Evolutionary conservation across 1,284 basidiomycete species (phyloP).

Genomic region (Neonothopanus nambi): DNA sequence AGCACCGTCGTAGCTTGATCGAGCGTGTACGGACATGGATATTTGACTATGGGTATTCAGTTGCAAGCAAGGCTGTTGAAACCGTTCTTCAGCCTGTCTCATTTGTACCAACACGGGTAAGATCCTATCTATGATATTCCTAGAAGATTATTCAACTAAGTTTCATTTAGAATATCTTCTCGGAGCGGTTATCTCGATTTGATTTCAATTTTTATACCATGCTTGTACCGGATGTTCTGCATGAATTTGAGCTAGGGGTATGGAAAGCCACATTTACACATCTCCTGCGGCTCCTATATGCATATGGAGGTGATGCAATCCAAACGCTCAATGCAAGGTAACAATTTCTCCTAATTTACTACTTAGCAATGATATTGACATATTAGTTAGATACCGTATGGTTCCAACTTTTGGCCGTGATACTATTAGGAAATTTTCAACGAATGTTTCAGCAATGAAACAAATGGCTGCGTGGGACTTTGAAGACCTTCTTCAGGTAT

Average conservation of each 20-base stretch:
- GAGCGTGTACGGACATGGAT: slow-evolving; percentile 3
- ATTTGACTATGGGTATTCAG: not conserved
- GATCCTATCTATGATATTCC: not conserved
- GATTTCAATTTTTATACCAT: not conserved
- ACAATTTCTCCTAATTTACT: not conserved
- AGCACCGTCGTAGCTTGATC: not conserved
- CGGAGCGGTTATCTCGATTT: not conserved
- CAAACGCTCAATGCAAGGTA: not conserved
- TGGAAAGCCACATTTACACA: not conserved
- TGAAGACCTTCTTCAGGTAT: slow-evolving; percentile 25
- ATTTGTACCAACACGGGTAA: not conserved
- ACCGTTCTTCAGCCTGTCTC: not conserved
- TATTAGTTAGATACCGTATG: not conserved
- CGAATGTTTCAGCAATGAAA: not conserved
- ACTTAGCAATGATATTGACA: not conserved
- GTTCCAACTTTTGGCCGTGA: not conserved
- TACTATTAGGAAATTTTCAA: not conserved
- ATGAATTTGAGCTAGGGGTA: not conserved
- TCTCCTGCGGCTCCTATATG: not conserved
- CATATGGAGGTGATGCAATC: not conserved
- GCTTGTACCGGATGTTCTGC: not conserved
- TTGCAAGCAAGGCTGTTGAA: not conserved
- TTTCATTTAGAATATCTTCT: not conserved
- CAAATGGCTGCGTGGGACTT: not conserved
- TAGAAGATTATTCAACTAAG: not conserved